These are phyloP conservation scores for Termitomyces sp. DNA, from an alignment of 768 basidiomycete genomes.

Conservation along the genomic window DNA sequence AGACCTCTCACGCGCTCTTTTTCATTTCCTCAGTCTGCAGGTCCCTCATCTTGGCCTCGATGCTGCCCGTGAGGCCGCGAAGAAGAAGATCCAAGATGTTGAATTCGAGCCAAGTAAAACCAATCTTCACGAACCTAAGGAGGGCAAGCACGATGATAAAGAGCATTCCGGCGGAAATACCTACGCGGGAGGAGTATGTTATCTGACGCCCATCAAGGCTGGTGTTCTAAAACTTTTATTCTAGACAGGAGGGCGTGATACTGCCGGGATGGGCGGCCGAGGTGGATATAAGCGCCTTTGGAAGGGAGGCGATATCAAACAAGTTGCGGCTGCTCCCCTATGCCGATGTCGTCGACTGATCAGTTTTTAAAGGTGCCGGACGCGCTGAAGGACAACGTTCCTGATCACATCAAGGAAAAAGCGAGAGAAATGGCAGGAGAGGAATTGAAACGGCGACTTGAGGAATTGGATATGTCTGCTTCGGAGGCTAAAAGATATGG, in stretches of 20 bases:
- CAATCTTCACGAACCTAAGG: slow-evolving; percentile 48
- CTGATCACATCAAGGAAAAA: slow-evolving; percentile 55
- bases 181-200: slow-evolving; percentile 58
- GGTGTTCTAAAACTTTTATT: background rate
- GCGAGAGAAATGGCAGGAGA: slow-evolving; percentile 64
- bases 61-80: slow-evolving; percentile 48
- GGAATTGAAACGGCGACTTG: slow-evolving; percentile 53
- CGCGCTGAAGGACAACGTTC: slow-evolving; percentile 50
- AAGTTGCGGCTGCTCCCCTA: slow-evolving; percentile 27
- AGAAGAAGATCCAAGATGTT: slow-evolving; percentile 50
- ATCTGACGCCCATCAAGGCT: background rate
- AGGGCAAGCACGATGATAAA: slow-evolving; percentile 58
- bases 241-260: slow-evolving; percentile 61
- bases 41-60: slow-evolving; percentile 52
- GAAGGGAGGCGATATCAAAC: slow-evolving; percentile 60
- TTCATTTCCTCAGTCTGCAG: slow-evolving; percentile 30
- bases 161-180: slow-evolving; percentile 58
- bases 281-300: slow-evolving; percentile 64
- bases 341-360: background rate
- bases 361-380: slow-evolving; percentile 36
- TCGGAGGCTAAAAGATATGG: slow-evolving; percentile 55
- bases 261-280: slow-evolving; percentile 61
- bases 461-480: slow-evolving; percentile 56
- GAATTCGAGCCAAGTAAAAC: slow-evolving; percentile 54
- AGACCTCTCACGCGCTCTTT: background rate